These are phyloP conservation scores for Tetrapisispora arboricola DNA, from an alignment of 805 yeast species.

Conservation along the genomic window DNA sequence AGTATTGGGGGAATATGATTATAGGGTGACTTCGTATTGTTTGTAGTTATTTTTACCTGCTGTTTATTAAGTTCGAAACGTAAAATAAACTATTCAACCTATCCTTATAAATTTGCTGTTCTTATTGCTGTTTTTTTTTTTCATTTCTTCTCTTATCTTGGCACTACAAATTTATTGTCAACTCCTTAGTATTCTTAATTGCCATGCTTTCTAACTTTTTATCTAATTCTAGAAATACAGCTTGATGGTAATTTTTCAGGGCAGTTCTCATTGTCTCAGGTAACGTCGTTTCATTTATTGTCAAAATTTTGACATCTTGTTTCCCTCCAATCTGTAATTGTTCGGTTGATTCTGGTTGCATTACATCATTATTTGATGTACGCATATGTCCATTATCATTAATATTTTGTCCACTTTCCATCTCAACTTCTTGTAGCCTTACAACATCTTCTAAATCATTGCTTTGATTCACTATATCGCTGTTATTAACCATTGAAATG, in stretches of 20 bases:
- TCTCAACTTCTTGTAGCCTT: not conserved
- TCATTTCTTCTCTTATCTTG: no score
- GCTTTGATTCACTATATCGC: conserved; percentile 23
- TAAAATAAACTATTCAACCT: no score
- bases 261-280: not conserved
- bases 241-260: not conserved
- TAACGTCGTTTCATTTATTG: not conserved
- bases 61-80: no score
- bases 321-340: not conserved
- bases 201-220: not conserved
- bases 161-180: not conserved
- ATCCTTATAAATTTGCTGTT: no score
- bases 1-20: no score
- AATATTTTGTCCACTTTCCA: not conserved
- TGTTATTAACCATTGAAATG: conserved; percentile 29
- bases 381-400: not conserved
- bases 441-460: not conserved
- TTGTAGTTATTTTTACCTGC: no score
- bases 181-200: not conserved
- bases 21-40: no score
- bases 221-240: not conserved
- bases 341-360: not conserved
- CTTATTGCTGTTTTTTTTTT: not conserved
- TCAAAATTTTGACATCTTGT: not conserved
- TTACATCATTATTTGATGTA: not conserved